Evolutionary conservation across 345 rosid genomes (phyloP), one percentile per base, ranked within the genome.

Genomic region (Aquilaria sinensis): DNA sequence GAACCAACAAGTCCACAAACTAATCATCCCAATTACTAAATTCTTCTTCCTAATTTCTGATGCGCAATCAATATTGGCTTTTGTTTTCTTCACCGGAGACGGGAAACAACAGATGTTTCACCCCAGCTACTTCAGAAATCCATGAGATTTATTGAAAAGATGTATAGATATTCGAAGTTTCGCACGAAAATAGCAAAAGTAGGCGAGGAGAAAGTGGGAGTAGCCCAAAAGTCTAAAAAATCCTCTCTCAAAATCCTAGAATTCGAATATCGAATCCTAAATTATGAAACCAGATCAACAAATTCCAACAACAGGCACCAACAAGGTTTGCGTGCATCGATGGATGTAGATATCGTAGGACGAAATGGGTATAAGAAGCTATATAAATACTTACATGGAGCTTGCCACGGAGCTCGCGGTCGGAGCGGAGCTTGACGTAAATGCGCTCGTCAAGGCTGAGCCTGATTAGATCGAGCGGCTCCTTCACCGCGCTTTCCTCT

Each of bases 371-470:
- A 16, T 16, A 16, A 16, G 23, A 16, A 16, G 23, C 23, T 16
- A 16, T 16, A 45, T 48, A 15, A 9, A 50, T 14, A 66, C 74
- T 30, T 65, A 89, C 99, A 71, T 94, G 99, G 67, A 94, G 96
- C 82, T 94, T 94, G 77, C 99, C 99, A 55, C 99, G 96, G 69
- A 95, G 99, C 64, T 95, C 99, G 51, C 99, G 96, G 61, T 95
- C 99, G 61, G 97, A 87, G 15, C 99, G 89, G 75, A 95, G 97
- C 88, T 95, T 95, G 76, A 95, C 99, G 66, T 91, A 89, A 76
- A 95, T 95, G 60, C 97, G 96, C 81, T 95, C 99, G 69, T 95
- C 99, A 58, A 95, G 96, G 71, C 96, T 95, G 52, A 95, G 86
- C 5, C 97, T 80, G 47, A 95, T 95, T 56, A 95, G 91, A 86